Evolutionary conservation across 2,329 filamentous ascomycete genomes (phyloP), one percentile per base, ranked within the genome.

Genomic region (Colletotrichum abscissum): DNA sequence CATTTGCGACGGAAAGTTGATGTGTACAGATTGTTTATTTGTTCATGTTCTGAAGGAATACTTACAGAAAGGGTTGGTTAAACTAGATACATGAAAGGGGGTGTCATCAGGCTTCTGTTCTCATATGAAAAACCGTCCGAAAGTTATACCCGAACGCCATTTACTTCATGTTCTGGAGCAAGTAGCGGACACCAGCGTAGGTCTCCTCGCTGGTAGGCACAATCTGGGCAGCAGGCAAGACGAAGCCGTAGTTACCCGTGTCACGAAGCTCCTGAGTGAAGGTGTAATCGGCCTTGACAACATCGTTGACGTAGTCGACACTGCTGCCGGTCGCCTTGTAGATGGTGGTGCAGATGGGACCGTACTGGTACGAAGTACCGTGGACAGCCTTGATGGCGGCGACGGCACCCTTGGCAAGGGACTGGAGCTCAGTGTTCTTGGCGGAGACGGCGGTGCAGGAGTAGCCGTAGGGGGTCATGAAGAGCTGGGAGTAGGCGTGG

Each of bases 281-380:
- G 28, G 79, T 79, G 59, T 85, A 80, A 68, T 85, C 83, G 1
- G 86, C 82, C 49, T 81, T 79, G 62, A 82, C 79, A 4, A 86
- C 81, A 59, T 86, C 86, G 24, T 78, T 78, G 58, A 82, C 82
- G 70, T 85, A 88, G 78, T 89, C 87, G 26, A 85, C 83, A 58
- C 82, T 85, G 67, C 78, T 83, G 26, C 86, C 86, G 0, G 83
- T 82, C 0, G 89, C 88, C 75, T 88, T 85, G 80, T 92, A 92
- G 75, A 92, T 90, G 35, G 89, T 92, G 55, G 81, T 81, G 80
- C 91, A 92, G 74, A 90, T 88, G 2, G 89, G 87, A 0, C 88
- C 87, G 58, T 86, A 83, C 16, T 78, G 64, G 76, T 84, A 87
- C 3, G 69, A 67, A 11, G 80, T 79, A 26, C 85, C 85, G 67